A percentile compares a stretch with the other conserved stretches of the same genome.
These are phyloP conservation scores for Graphilbum ipis-grandicollis DNA, from an alignment of 2,329 filamentous ascomycete genomes.

Conservation along the genomic window DNA sequence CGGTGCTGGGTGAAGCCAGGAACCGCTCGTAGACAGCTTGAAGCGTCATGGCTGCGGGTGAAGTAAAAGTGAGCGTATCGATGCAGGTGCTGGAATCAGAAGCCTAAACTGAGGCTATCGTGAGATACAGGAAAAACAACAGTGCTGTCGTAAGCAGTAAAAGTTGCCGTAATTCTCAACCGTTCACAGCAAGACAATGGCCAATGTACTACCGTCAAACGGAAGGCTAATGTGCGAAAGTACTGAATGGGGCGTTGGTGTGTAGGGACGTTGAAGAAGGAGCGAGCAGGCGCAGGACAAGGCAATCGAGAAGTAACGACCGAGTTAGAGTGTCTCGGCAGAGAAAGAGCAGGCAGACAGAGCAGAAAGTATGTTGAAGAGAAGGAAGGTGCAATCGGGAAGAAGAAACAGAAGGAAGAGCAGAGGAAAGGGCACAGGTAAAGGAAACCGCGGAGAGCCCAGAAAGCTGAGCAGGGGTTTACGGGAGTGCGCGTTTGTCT, in stretches of 20 bases:
- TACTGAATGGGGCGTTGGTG: background rate
- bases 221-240: background rate
- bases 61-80: background rate
- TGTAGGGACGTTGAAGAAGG: background rate
- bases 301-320: background rate
- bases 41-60: conserved; percentile 23
- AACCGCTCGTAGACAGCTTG: conserved; percentile 52
- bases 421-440: background rate
- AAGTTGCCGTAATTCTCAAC: too few species aligned
- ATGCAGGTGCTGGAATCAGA: background rate
- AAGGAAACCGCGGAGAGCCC: background rate
- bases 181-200: too few species aligned
- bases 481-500: background rate
- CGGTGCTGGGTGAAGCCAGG: conserved; percentile 46
- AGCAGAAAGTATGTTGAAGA: conserved; percentile 1
- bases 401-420: background rate
- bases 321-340: background rate
- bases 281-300: background rate
- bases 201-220: too few species aligned
- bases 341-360: background rate
- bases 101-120: background rate
- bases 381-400: background rate
- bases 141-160: too few species aligned
- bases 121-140: background rate
- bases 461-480: background rate